These are phyloP conservation scores for Rhamnella rubrinervis DNA, from an alignment of 331 rosid genomes.

Conservation along the genomic window DNA sequence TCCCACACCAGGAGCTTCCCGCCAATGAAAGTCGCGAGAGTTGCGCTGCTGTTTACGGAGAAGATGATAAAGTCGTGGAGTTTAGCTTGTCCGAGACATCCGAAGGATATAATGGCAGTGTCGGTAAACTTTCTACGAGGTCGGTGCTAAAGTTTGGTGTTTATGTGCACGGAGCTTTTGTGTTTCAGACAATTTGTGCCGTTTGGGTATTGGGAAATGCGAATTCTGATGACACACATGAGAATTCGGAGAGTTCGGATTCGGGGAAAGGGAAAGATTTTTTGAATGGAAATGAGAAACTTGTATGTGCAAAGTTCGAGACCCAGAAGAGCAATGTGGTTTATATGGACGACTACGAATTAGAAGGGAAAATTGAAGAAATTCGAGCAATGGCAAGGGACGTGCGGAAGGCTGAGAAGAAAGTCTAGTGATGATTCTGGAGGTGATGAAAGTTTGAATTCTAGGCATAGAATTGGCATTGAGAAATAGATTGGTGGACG, in stretches of 20 bases:
- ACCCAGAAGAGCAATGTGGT: conserved; percentile 23
- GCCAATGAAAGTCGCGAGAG: conserved; percentile 23
- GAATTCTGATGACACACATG: conserved; percentile 25
- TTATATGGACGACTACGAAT: conserved; percentile 15
- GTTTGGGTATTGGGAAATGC: conserved; percentile 41
- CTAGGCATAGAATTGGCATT: conserved; percentile 42
- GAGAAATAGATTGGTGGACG: conserved; percentile 60
- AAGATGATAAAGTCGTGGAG: conserved; percentile 34
- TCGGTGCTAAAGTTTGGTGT: conserved; percentile 51
- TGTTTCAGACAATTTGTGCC: conserved; percentile 55
- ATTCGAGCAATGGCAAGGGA: conserved; percentile 72
- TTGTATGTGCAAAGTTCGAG: conserved; percentile 5
- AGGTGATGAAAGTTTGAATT: conserved; percentile 23
- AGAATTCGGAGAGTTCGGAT: conserved; percentile 23
- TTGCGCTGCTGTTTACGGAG: conserved; percentile 10
- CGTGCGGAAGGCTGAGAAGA: conserved; percentile 56
- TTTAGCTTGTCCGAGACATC: conserved; percentile 31
- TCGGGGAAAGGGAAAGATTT: conserved; percentile 10
- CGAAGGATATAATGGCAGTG: conserved; percentile 20
- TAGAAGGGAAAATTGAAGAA: conserved; percentile 64
- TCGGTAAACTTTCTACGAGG: conserved; percentile 35
- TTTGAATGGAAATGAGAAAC: conserved; percentile 32
- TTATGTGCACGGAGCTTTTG: conserved; percentile 49
- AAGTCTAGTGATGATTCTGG: conserved; percentile 21
- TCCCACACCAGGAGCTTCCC: conserved; percentile 23